Conservation (phyloP, 768 basidiomycete species). For the Saitozyma sp. region DNA sequence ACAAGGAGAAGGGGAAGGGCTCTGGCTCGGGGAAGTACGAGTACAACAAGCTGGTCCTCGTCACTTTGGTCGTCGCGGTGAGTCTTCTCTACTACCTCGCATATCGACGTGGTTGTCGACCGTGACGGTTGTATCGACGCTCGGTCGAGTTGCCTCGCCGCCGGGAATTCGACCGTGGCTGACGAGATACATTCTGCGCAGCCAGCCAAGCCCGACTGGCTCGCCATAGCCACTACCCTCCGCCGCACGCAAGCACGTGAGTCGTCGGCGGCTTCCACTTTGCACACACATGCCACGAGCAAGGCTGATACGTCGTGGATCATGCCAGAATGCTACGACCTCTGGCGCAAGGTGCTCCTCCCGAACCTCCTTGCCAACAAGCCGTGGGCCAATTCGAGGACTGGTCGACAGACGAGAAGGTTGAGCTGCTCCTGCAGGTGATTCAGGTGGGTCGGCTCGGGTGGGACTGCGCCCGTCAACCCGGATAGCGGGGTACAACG, state of each 20-base stretch:
- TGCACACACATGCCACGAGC: conserved; percentile 2
- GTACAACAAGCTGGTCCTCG: conserved; percentile 8
- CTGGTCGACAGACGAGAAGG: conserved; percentile 25
- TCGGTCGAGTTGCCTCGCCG: conserved; percentile 9
- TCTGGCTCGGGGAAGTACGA: conserved; percentile 2
- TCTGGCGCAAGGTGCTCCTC: conserved; percentile 33
- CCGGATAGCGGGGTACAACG: no score
- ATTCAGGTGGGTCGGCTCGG: conserved; percentile 19
- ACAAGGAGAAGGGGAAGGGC: background rate
- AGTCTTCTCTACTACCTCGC: background rate
- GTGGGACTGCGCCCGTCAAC: no score
- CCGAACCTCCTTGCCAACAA: conserved; percentile 17
- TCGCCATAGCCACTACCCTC: conserved; percentile 4
- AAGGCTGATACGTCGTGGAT: background rate
- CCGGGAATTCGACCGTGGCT: no score
- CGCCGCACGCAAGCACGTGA: conserved; percentile 28
- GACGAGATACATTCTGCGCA: background rate
- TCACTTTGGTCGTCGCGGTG: conserved; percentile 6
- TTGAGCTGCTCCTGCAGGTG: conserved; percentile 11
- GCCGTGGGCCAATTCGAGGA: conserved; percentile 19
- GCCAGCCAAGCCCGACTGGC: conserved; percentile 27
- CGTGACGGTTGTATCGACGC: background rate
- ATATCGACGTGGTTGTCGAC: no score
- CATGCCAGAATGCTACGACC: conserved; percentile 32
- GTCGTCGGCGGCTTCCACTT: conserved; percentile 1